Conservation (phyloP, 1,139 yeast genomes). For the Saccharomyces hybrid region DNA sequence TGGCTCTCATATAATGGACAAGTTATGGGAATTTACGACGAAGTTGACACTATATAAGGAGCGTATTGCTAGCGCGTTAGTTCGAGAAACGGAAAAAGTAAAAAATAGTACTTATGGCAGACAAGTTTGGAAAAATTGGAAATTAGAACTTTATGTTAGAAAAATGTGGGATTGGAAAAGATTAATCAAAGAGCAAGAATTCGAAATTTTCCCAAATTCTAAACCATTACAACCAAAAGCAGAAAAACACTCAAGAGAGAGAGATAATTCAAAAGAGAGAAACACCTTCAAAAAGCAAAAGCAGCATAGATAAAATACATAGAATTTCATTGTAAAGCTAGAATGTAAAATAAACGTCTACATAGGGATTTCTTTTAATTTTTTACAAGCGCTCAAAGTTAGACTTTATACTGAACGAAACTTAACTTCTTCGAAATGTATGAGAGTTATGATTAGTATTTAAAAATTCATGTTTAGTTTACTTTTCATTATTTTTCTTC, state of each 20-base stretch:
- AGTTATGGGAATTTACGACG: slow-evolving; percentile 70
- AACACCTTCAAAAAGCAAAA: background rate
- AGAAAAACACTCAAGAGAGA: background rate
- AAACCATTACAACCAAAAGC: slow-evolving; percentile 24
- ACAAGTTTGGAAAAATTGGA: slow-evolving; percentile 93
- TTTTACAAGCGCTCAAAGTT: too few relatives aligned
- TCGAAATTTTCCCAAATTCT: slow-evolving; percentile 38
- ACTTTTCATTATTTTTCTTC: too few relatives aligned
- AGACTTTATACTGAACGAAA: background rate
- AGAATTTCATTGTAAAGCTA: background rate
- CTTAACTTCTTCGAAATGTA: background rate
- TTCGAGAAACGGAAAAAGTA: slow-evolving; percentile 54
- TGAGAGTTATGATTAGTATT: too few relatives aligned
- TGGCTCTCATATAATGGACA: slow-evolving; percentile 87
- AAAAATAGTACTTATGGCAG: slow-evolving; percentile 84
- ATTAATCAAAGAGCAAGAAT: slow-evolving; percentile 63
- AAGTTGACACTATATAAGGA: slow-evolving; percentile 81
- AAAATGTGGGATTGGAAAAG: slow-evolving; percentile 80
- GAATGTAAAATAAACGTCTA: background rate
- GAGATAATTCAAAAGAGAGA: background rate
- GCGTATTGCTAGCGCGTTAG: slow-evolving; percentile 65
- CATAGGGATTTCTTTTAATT: too few relatives aligned
- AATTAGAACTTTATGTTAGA: slow-evolving; percentile 39
- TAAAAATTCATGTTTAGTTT: too few relatives aligned
- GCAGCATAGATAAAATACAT: background rate